Percentiles rank a stretch among this genome's conserved stretches.
phyloP scores from a whole-genome alignment of 1,284 basidiomycete genomes.

The Rugosomyces carneus region DNA sequence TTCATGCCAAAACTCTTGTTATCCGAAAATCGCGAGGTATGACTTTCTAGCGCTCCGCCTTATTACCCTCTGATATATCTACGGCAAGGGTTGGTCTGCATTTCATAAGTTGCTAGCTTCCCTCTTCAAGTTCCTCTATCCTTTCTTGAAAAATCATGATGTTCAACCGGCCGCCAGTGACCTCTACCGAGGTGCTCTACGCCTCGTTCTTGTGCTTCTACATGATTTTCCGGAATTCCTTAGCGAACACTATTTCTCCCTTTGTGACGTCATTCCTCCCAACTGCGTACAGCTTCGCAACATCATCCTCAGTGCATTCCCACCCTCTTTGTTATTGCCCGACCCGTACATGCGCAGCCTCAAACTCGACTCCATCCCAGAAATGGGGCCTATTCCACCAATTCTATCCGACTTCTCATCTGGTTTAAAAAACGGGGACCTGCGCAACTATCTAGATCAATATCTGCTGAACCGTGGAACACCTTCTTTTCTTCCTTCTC shows the following conservation, averaged over 20 bases:
- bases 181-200: conserved; percentile 89
- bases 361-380: conserved; percentile 69
- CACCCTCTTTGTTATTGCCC: conserved; percentile 79
- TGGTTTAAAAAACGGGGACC: conserved; percentile 72
- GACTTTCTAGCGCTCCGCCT: conserved; percentile 2
- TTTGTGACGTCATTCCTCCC: conserved; percentile 89
- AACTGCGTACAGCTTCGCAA: conserved; percentile 96
- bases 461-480: conserved; percentile 70
- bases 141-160: conserved; percentile 83
- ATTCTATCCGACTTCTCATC: conserved; percentile 88
- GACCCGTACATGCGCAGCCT: conserved; percentile 80
- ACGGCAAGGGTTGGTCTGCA: conserved; percentile 78
- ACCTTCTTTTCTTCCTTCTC: conserved; percentile 66
- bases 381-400: conserved; percentile 86
- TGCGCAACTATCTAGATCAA: conserved; percentile 76
- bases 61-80: conserved; percentile 6
- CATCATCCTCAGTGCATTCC: conserved; percentile 94
- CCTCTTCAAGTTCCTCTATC: conserved; percentile 89
- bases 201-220: conserved; percentile 88
- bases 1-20: conserved; percentile 96
- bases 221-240: conserved; percentile 99
- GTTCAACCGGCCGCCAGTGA: conserved; percentile 81
- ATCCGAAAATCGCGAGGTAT: conserved; percentile 77
- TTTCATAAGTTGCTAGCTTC: conserved; percentile 94
- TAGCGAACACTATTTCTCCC: conserved; percentile 92